Evolutionary conservation across 352 stramenopile species (phyloP), one percentile per base, ranked within the genome.

Genomic region (Pythium brachiatum): DNA sequence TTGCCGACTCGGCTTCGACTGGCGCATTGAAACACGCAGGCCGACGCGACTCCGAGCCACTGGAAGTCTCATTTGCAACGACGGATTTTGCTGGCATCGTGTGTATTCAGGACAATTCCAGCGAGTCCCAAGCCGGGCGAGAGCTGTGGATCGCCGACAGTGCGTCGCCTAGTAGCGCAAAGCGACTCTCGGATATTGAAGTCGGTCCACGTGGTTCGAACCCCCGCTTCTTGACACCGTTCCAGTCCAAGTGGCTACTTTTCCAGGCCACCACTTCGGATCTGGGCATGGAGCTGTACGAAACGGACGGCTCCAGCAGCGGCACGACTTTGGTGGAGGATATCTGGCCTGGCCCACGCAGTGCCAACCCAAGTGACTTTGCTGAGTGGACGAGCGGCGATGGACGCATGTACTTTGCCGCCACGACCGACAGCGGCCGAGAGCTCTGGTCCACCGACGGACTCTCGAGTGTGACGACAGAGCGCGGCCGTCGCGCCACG

Each of bases 381-480:
- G 73, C 54, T 1, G 74, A 78, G 46, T 86, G 76, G 66, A 52
- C 60, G 6, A 60, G 21, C 7, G 64, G 72, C 4, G 70, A 82
- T 41, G 62, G 67, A 13, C 68, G 66, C 2, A 59, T 92, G 36
- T 82, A 81, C 36, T 92, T 90, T 64, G 66, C 75, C 4, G 82
- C 82, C 1, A 81, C 69, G 18, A 72, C 68, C 0, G 68, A 79
- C 16, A 31, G 51, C 36, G 81, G 81, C 13, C 69, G 82, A 5
- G 86, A 95, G 56, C 74, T 95, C 27, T 95, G 84, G 84, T 66
- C 76, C 1, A 87, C 80, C 3, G 72, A 89, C 52, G 77, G 70
- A 2, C 72, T 66, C 21, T 69, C 68, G 7, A 81, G 69, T 32
- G 60, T 73, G 16, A 73, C 54, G 7, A 44, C 48, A 0, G 71